Conservation (phyloP, 768 basidiomycete genomes). For the Lactarius pseudohatsudake region DNA sequence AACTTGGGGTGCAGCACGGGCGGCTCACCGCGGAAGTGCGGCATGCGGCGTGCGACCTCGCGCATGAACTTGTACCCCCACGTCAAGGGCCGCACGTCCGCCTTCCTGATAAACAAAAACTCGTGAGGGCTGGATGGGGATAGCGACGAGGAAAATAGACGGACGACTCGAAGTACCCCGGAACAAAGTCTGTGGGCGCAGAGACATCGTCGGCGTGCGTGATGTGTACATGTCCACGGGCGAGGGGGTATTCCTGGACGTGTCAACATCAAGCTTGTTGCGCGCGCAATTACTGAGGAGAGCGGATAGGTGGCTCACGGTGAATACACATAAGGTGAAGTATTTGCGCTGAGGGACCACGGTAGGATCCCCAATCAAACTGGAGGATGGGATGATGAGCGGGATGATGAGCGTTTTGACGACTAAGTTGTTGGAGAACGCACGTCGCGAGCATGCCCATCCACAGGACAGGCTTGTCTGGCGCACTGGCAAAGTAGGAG, state of each 20-base stretch:
- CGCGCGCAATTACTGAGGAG: no score
- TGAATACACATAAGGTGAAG: constrained; percentile 24
- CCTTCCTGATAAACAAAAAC: constrained; percentile 23
- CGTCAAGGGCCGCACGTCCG: constrained; percentile 42
- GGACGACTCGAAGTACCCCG: constrained; percentile 41
- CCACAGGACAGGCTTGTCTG: constrained; percentile 56
- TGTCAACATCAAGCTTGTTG: not conserved
- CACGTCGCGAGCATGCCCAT: constrained; percentile 47
- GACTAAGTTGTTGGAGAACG: constrained; percentile 21
- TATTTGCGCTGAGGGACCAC: constrained; percentile 22
- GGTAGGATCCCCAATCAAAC: constrained; percentile 28
- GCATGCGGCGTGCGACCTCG: constrained; percentile 55
- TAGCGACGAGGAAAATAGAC: constrained; percentile 49
- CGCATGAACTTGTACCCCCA: constrained; percentile 56
- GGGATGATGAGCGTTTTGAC: not conserved
- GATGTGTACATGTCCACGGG: constrained; percentile 30
- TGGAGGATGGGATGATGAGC: not conserved
- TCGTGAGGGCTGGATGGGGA: constrained; percentile 33
- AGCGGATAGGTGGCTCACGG: not conserved
- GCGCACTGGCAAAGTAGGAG: constrained; percentile 47
- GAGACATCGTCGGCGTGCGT: constrained; percentile 23
- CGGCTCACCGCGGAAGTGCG: constrained; percentile 38
- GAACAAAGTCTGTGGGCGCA: constrained; percentile 29
- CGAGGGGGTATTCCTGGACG: constrained; percentile 26
- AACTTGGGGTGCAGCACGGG: constrained; percentile 36